These are phyloP conservation scores for Phalaenopsis aphrodite DNA, from an alignment of 106 monocot genomes.

Conservation along the genomic window DNA sequence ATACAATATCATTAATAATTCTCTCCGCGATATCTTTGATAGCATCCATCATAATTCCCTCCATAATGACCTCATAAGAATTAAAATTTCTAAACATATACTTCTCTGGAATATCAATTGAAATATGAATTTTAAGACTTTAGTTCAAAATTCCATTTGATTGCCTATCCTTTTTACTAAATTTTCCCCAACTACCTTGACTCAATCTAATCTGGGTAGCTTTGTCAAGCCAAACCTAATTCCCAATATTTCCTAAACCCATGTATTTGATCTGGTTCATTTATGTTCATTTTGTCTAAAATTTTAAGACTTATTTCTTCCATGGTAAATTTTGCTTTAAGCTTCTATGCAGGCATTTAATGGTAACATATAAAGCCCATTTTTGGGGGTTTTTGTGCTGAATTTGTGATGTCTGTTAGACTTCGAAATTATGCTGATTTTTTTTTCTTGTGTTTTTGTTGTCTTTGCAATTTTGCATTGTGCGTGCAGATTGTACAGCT, in stretches of 20 bases:
- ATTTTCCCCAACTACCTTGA: no score
- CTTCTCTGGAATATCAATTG: no score
- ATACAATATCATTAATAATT: no score
- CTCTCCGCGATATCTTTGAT: no score
- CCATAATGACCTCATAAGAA: no score
- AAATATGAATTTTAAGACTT: no score
- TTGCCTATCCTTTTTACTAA: no score
- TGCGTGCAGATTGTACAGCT: slow-evolving; percentile 87
- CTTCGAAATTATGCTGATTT: background rate
- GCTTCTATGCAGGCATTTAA: background rate
- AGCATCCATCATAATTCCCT: no score
- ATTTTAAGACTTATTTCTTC: background rate
- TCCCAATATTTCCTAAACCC: background rate
- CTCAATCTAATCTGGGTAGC: no score
- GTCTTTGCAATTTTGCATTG: background rate
- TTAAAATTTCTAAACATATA: no score
- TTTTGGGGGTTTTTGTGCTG: background rate
- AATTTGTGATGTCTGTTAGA: background rate
- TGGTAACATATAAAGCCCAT: background rate
- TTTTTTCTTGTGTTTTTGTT: background rate
- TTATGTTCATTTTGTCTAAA: background rate
- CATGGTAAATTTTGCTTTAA: background rate
- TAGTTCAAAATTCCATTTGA: no score
- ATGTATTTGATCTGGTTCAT: background rate
- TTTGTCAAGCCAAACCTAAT: no score